phyloP scores from a whole-genome alignment of 169 alveolate species.

The Eimeria acervulina region DNA sequence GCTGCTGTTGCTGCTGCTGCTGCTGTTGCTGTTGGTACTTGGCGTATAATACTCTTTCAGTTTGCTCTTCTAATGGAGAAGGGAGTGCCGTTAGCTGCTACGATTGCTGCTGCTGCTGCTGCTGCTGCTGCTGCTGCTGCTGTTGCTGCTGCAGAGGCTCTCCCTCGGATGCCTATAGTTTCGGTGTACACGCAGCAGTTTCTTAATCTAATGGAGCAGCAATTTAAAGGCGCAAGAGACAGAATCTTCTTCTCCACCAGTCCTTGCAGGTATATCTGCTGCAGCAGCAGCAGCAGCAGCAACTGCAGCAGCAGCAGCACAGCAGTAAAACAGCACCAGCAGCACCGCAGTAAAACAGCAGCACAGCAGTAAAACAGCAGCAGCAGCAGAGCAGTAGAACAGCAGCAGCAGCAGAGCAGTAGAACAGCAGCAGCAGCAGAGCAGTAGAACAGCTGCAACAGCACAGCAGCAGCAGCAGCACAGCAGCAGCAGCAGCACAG shows the following conservation, averaged over 20 bases:
- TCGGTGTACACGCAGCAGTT: constrained; percentile 59
- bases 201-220: constrained; percentile 41
- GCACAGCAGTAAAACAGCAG: neutral
- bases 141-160: constrained; percentile 73
- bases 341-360: no score
- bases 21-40: constrained; percentile 71
- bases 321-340: neutral
- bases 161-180: constrained; percentile 75
- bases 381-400: neutral
- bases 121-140: constrained; percentile 50
- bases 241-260: constrained; percentile 72
- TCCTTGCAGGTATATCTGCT: constrained; percentile 65
- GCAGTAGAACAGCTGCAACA: no score
- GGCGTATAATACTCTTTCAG: constrained; percentile 38
- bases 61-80: neutral
- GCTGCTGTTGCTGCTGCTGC: no score
- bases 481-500: no score
- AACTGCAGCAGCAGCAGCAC: constrained; percentile 28
- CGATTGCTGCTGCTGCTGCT: constrained; percentile 12
- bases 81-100: no score
- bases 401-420: constrained; percentile 42
- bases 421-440: constrained; percentile 36
- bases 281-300: constrained; percentile 51
- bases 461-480: no score
- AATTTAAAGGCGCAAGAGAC: constrained; percentile 43